Evolutionary conservation across 2,329 filamentous ascomycete genomes (phyloP).

Genomic region (Aspergillus versicolor): DNA sequence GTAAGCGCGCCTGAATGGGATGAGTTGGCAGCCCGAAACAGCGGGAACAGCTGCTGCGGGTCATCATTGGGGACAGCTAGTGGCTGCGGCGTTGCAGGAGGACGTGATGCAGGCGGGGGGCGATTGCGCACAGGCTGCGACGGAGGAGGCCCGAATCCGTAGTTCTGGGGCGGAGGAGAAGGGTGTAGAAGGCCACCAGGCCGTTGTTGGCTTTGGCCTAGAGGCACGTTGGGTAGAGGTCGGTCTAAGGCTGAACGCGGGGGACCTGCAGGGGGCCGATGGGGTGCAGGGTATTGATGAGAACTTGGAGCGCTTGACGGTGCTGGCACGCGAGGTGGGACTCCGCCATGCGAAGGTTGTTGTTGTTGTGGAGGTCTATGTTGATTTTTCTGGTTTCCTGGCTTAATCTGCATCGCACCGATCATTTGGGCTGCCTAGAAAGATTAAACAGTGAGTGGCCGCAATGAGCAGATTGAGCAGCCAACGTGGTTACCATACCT

Average conservation of each 20-base stretch:
- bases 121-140: constrained; percentile 54
- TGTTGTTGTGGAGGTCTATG: constrained; percentile 26
- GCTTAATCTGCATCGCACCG: constrained; percentile 31
- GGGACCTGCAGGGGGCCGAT: constrained; percentile 19
- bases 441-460: background rate
- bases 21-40: constrained; percentile 87
- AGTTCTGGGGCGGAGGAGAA: constrained; percentile 46
- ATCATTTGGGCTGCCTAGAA: constrained; percentile 48
- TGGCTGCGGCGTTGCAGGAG: constrained; percentile 64
- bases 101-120: constrained; percentile 58
- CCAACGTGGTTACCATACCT: constrained; percentile 46
- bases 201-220: constrained; percentile 27
- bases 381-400: constrained; percentile 30
- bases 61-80: constrained; percentile 50
- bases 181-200: constrained; percentile 39
- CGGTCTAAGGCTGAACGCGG: constrained; percentile 20
- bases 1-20: constrained; percentile 76
- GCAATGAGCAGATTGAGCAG: background rate
- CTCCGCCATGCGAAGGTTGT: constrained; percentile 21
- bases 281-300: constrained; percentile 13
- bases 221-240: constrained; percentile 16
- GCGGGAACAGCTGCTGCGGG: constrained; percentile 66
- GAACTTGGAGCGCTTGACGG: constrained; percentile 19
- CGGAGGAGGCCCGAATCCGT: constrained; percentile 52
- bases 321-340: constrained; percentile 26